Evolutionary conservation across 768 basidiomycete species (phyloP), one percentile per base, ranked within the genome.

Genomic region (Pisolithus microcarpus): DNA sequence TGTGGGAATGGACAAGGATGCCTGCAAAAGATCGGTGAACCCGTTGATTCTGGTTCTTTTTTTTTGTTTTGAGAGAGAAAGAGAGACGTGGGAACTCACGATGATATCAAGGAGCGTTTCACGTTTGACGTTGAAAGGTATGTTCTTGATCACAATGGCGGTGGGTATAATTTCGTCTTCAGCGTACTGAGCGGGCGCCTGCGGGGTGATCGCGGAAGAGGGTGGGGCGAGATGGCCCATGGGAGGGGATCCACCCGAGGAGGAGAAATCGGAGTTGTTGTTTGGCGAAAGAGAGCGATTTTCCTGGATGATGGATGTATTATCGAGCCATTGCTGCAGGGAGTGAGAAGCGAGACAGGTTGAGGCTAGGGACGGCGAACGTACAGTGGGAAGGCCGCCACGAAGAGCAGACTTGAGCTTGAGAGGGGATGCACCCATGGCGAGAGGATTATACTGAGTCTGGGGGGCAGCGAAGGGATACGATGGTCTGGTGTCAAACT

Each of bases 111-210:
- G 83, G 59, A 99, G 81, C 40, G 91, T 91, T 73, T 98, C 95
- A 64, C 91, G 85, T 73, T 93, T 91, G 58, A 97, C 92, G 62
- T 93, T 93, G 78, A 99, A 99, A 58, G 95, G 95, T 74, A 99
- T 99, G 76, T 97, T 97, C 82, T 99, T 99, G 70, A 99, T 97
- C 65, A 99, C 96, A 64, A 99, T 97, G 49, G 96, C 96, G 9
- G 94, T 98, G 50, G 95, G 95, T 71, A 98, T 98, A 68, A 96
- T 78, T 68, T 96, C 93, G 70, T 96, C 92, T 60, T 91, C 89
- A 39, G 66, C 61, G 52, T 71, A 77, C 63, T 71, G 74, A 52
- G 68, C 70, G 44, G 82, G 77, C 11, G 80, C 76, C 30, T 72
- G 68, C 21, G 81, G 72, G 38, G 70, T 71, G 18, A 77, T 66